Conservation (phyloP, 441 rosid genomes). For the Erysimum cheiri region DNA sequence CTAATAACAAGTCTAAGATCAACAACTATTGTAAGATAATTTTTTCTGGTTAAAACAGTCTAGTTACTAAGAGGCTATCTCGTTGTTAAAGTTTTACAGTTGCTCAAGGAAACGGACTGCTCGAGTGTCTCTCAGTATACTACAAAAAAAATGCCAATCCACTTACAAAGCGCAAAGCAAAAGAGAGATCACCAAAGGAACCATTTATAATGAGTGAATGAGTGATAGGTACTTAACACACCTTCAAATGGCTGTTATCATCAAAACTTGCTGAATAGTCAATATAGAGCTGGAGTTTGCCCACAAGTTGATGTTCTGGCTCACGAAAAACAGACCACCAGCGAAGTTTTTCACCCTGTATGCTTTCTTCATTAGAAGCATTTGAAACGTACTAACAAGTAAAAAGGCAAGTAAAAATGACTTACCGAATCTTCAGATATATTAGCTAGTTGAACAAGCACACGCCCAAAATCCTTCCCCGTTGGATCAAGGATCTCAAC, state of each 20-base stretch:
- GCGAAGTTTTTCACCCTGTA: conserved; percentile 88
- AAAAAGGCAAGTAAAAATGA: conserved; percentile 25
- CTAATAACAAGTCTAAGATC: conserved; percentile 5
- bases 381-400: conserved; percentile 33
- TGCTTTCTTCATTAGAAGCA: conserved; percentile 47
- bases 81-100: neutral
- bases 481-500: conserved; percentile 88
- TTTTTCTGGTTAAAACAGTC: neutral
- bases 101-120: conserved; percentile 23
- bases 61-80: conserved; percentile 9
- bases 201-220: conserved; percentile 25
- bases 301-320: conserved; percentile 94
- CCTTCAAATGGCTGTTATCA: conserved; percentile 85
- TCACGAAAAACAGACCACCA: conserved; percentile 97
- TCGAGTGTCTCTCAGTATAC: conserved; percentile 27
- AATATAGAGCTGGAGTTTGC: conserved; percentile 85
- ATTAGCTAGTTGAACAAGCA: conserved; percentile 87
- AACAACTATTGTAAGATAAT: neutral
- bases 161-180: conserved; percentile 1
- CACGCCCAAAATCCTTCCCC: conserved; percentile 91
- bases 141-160: conserved; percentile 6
- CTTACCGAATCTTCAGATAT: conserved; percentile 82
- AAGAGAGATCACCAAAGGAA: conserved; percentile 19
- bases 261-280: conserved; percentile 86
- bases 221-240: conserved; percentile 46